These are phyloP conservation scores for Pterocarpus macrocarpus DNA, from an alignment of 306 rosid species.

Conservation along the genomic window DNA sequence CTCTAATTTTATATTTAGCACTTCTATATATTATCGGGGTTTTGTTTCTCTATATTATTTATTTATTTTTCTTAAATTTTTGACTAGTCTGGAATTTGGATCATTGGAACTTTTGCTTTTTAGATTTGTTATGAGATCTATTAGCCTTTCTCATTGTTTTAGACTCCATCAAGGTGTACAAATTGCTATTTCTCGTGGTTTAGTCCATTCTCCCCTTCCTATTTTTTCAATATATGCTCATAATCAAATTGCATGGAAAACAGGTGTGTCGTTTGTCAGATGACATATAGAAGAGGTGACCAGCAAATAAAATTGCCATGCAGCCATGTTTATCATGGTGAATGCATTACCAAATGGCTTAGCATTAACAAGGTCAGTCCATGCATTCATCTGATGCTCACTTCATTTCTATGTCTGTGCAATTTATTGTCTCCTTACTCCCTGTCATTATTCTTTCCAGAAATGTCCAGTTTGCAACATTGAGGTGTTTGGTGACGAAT, in stretches of 20 bases:
- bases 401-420: constrained; percentile 10
- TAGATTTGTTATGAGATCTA: neutral
- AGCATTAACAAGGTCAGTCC: constrained; percentile 81
- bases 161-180: neutral
- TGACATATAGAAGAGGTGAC: constrained; percentile 86
- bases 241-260: constrained; percentile 31
- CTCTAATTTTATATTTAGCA: constrained; percentile 1
- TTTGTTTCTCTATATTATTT: neutral
- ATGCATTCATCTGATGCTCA: constrained; percentile 11
- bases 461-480: constrained; percentile 93
- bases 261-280: constrained; percentile 96
- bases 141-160: neutral
- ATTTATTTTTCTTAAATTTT: too few species aligned
- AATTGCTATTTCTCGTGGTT: neutral
- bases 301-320: constrained; percentile 89
- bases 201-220: neutral
- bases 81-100: neutral
- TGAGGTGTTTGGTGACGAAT: constrained; percentile 81
- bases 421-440: neutral
- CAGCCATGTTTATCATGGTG: constrained; percentile 83
- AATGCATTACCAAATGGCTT: constrained; percentile 95
- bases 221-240: constrained; percentile 24
- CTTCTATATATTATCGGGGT: neutral
- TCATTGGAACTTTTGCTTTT: constrained; percentile 4
- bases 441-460: constrained; percentile 50